These are phyloP conservation scores for Phaseolus coccineus DNA, from an alignment of 331 rosid genomes.

Conservation along the genomic window DNA sequence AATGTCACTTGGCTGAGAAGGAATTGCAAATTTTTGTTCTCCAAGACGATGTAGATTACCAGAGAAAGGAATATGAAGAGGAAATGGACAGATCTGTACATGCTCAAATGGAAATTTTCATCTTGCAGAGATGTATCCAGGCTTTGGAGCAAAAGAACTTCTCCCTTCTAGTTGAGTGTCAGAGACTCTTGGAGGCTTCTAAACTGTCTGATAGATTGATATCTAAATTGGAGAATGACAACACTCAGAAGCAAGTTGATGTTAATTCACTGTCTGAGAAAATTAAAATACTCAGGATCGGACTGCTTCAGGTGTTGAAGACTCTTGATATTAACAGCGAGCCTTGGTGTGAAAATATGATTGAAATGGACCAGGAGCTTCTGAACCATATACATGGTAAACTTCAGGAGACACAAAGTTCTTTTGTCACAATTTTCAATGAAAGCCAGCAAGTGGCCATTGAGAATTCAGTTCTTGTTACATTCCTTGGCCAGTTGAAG, in stretches of 20 bases:
- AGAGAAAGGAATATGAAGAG: slow-evolving; percentile 70
- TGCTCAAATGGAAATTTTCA: slow-evolving; percentile 66
- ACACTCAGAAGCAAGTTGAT: slow-evolving; percentile 55
- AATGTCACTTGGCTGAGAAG: slow-evolving; percentile 64
- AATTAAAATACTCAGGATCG: slow-evolving; percentile 60
- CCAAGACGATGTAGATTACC: slow-evolving; percentile 63
- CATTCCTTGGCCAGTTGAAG: slow-evolving; percentile 69
- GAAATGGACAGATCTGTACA: slow-evolving; percentile 65
- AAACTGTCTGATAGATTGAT: slow-evolving; percentile 58
- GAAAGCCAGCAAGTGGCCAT: slow-evolving; percentile 63
- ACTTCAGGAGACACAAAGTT: slow-evolving; percentile 60
- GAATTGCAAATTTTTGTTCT: slow-evolving; percentile 60
- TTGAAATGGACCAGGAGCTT: slow-evolving; percentile 60
- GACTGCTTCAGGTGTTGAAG: slow-evolving; percentile 67
- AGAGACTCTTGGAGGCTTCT: slow-evolving; percentile 69
- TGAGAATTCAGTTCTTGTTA: slow-evolving; percentile 74
- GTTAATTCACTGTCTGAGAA: slow-evolving; percentile 58
- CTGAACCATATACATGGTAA: slow-evolving; percentile 56
- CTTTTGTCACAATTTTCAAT: slow-evolving; percentile 46
- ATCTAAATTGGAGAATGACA: slow-evolving; percentile 69
- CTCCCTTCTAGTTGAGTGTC: slow-evolving; percentile 62
- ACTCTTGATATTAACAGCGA: slow-evolving; percentile 54
- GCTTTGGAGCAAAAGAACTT: slow-evolving; percentile 66
- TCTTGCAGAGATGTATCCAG: slow-evolving; percentile 68
- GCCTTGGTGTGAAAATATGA: slow-evolving; percentile 43